These are phyloP conservation scores for Fusarium brachygibbosum DNA, from an alignment of 2,329 filamentous ascomycete species.

Conservation along the genomic window DNA sequence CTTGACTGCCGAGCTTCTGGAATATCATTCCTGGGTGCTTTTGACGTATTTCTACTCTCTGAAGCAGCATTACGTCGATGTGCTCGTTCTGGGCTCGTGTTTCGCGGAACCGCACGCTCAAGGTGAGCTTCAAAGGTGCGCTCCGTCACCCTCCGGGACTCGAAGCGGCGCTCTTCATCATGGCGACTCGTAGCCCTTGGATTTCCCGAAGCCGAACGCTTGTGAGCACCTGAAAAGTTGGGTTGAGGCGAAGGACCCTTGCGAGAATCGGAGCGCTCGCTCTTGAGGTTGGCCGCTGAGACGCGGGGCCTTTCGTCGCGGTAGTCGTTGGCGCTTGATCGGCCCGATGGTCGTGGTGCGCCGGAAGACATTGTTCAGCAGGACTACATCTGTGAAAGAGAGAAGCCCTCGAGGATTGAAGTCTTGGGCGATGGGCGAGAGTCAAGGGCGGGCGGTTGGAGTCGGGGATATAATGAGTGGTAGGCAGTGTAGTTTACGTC, in stretches of 20 bases:
- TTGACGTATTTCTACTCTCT: conserved; percentile 56
- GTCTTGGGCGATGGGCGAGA: neutral
- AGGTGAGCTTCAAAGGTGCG: conserved; percentile 69
- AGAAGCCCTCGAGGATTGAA: conserved; percentile 5
- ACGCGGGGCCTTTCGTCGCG: conserved; percentile 56
- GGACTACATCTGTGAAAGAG: conserved; percentile 53
- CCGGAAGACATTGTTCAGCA: conserved; percentile 58
- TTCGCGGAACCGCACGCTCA: conserved; percentile 71
- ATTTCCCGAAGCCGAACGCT: conserved; percentile 70
- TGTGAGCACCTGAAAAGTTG: conserved; percentile 60
- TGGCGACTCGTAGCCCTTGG: conserved; percentile 63
- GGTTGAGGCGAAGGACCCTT: conserved; percentile 54
- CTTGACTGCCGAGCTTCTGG: conserved; percentile 60
- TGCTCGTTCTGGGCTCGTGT: conserved; percentile 70
- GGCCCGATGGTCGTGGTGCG: conserved; percentile 59
- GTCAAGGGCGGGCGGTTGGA: neutral
- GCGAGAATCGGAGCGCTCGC: conserved; percentile 55
- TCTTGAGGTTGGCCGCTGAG: conserved; percentile 49
- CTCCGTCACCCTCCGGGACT: conserved; percentile 69
- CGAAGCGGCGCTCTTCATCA: conserved; percentile 59
- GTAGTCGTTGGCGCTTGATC: conserved; percentile 57
- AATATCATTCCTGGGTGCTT: conserved; percentile 58
- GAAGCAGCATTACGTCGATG: conserved; percentile 57
- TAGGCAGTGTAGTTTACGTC: neutral
- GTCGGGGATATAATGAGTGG: conserved; percentile 8